A percentile compares a stretch with the other conserved stretches of the same genome.
Evolutionary conservation across 257 asterid genomes (phyloP).

Genomic region (Capsicum pubescens): DNA sequence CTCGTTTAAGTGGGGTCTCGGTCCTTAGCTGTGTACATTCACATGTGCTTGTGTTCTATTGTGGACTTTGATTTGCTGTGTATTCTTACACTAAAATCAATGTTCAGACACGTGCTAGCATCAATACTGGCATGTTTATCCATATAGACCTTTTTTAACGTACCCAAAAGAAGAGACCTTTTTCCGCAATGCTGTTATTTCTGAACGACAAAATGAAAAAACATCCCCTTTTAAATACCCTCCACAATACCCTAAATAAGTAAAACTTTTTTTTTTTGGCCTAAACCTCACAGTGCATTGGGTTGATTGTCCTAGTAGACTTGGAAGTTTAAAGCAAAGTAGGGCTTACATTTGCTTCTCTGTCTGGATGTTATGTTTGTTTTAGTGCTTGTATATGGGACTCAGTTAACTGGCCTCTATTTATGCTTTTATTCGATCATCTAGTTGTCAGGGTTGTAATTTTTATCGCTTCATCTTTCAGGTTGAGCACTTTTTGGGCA

Average conservation of each 20-base stretch:
- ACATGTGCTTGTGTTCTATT: not conserved
- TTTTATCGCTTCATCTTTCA: conserved; percentile 36
- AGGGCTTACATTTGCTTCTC: not conserved
- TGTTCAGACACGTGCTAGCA: not conserved
- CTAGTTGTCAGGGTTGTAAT: not conserved
- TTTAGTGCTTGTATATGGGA: not conserved
- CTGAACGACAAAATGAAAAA: not conserved
- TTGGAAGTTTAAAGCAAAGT: not conserved
- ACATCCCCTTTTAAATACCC: not conserved
- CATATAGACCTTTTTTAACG: not conserved
- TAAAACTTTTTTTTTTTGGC: not conserved
- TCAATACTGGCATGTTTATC: not conserved
- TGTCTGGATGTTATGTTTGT: not conserved
- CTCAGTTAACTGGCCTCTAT: not conserved
- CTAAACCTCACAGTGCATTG: not conserved
- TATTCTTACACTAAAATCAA: not conserved
- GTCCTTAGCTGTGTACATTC: not conserved
- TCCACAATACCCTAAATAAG: not conserved
- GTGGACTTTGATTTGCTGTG: not conserved
- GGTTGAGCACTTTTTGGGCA: conserved; percentile 90
- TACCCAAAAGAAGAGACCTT: not conserved
- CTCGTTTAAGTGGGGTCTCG: not conserved
- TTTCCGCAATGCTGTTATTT: not conserved
- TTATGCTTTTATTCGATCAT: not conserved
- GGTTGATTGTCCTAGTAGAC: not conserved